phyloP scores from a whole-genome alignment of 768 basidiomycete genomes.

The Termitomyces titanicus region DNA sequence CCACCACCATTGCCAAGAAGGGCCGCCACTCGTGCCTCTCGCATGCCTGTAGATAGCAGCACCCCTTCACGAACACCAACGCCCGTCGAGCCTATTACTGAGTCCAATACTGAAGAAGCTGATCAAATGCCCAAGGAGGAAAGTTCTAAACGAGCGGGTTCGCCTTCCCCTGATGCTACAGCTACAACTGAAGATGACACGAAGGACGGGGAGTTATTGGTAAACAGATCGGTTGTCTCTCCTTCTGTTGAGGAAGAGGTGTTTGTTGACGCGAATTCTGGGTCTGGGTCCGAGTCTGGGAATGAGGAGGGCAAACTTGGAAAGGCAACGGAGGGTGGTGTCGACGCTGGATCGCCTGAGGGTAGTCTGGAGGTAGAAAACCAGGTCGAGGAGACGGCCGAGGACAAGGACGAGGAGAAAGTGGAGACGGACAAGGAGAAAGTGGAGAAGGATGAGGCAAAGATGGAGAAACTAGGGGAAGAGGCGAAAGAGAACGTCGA shows the following conservation, averaged over 20 bases:
- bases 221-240: not conserved
- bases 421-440: not conserved
- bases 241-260: constrained; percentile 4
- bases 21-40: constrained; percentile 51
- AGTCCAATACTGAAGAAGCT: not conserved
- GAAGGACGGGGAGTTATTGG: not conserved
- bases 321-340: not conserved
- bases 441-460: not conserved
- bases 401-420: constrained; percentile 3
- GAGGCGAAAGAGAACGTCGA: constrained; percentile 7
- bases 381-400: not conserved
- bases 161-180: not conserved
- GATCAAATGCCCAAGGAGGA: not conserved
- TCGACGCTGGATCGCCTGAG: constrained; percentile 1
- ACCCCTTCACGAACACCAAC: constrained; percentile 28
- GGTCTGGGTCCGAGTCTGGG: not conserved
- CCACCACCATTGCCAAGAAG: constrained; percentile 66
- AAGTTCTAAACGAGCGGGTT: not conserved
- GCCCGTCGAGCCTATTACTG: constrained; percentile 3
- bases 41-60: constrained; percentile 20
- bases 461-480: not conserved
- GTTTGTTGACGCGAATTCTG: constrained; percentile 8
- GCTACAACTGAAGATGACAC: not conserved
- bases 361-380: constrained; percentile 1
- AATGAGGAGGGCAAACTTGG: constrained; percentile 3